These are phyloP conservation scores for Aspergillus sergii DNA, from an alignment of 2,329 filamentous ascomycete genomes.

Conservation along the genomic window DNA sequence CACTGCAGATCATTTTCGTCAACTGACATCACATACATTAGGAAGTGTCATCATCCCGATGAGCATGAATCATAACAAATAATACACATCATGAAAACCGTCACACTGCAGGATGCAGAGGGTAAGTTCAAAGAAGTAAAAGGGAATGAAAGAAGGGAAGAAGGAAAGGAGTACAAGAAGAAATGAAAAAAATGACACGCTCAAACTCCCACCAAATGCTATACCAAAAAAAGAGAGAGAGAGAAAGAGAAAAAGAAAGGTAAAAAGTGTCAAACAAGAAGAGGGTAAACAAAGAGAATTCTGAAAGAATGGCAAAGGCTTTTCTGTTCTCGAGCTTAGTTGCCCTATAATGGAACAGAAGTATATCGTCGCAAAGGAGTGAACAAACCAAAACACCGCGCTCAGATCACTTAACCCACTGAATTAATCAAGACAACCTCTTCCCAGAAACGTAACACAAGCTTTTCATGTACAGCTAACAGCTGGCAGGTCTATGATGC, in stretches of 20 bases:
- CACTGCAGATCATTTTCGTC: neutral
- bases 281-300: neutral
- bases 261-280: neutral
- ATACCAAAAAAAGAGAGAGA: neutral
- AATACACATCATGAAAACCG: conserved; percentile 5
- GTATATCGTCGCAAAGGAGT: neutral
- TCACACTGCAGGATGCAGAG: neutral
- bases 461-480: neutral
- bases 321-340: neutral
- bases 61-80: neutral
- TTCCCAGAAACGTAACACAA: neutral
- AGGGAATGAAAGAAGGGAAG: neutral
- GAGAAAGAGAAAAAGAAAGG: neutral
- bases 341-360: neutral
- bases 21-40: conserved; percentile 6
- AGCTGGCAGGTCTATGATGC: neutral
- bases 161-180: neutral
- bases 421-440: neutral
- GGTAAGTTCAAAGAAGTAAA: neutral
- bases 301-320: neutral
- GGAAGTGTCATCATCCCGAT: neutral
- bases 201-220: conserved; percentile 4
- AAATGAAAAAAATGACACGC: neutral
- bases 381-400: conserved; percentile 4
- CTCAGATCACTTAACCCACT: neutral